Conservation (phyloP, 208 protist species). For the Phytomonas sp. region DNA sequence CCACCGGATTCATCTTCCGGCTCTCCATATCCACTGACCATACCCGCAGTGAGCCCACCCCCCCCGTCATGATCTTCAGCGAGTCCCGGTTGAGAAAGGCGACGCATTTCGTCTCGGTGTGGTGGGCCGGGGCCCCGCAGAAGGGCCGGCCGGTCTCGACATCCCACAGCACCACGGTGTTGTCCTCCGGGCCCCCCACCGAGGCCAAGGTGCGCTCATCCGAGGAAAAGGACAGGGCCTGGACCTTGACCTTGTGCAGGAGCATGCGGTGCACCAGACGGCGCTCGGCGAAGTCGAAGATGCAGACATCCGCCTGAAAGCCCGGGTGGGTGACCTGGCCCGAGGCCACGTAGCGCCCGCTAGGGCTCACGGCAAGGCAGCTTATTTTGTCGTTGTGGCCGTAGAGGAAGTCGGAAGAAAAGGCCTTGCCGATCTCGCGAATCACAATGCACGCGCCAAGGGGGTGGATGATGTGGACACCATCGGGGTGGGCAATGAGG, state of each 20-base stretch:
- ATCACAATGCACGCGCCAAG: slow-evolving; percentile 92
- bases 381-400: slow-evolving; percentile 93
- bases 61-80: slow-evolving; percentile 85
- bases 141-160: slow-evolving; percentile 85
- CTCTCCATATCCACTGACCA: slow-evolving; percentile 87
- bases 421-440: slow-evolving; percentile 62
- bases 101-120: slow-evolving; percentile 71
- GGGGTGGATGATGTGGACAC: slow-evolving; percentile 87
- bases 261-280: slow-evolving; percentile 86
- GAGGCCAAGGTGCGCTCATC: slow-evolving; percentile 90
- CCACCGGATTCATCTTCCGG: slow-evolving; percentile 84
- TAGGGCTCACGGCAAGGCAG: slow-evolving; percentile 86
- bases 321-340: slow-evolving; percentile 93
- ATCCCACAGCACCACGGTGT: slow-evolving; percentile 93
- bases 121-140: slow-evolving; percentile 76
- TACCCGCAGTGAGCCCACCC: slow-evolving; percentile 77
- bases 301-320: slow-evolving; percentile 91
- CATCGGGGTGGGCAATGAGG: slow-evolving; percentile 85
- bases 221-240: slow-evolving; percentile 91
- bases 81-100: slow-evolving; percentile 83
- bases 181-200: slow-evolving; percentile 93
- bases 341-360: slow-evolving; percentile 90
- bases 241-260: slow-evolving; percentile 93
- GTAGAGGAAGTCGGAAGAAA: slow-evolving; percentile 85
- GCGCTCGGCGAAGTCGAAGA: slow-evolving; percentile 86